Evolutionary conservation across 768 basidiomycete genomes (phyloP).

Genomic region (Holtermanniella nyarrowii): DNA sequence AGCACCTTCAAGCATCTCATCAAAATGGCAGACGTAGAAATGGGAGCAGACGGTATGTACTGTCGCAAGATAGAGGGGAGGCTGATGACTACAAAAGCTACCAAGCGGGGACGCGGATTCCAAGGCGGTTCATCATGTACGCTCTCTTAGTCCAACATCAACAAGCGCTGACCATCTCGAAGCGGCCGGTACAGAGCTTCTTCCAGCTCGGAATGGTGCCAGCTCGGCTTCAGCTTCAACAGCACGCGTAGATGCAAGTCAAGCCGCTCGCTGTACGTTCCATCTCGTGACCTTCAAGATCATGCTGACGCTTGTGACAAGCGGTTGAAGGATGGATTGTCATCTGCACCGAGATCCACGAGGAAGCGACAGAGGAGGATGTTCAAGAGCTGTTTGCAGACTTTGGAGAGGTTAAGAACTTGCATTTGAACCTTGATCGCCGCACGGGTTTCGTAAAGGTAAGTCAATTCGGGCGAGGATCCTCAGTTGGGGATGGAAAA

Average conservation of each 20-base stretch:
- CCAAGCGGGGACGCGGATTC: not conserved
- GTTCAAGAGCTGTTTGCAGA: constrained; percentile 92
- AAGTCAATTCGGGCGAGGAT: constrained; percentile 10
- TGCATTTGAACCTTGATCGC: constrained; percentile 92
- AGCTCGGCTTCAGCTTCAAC: not conserved
- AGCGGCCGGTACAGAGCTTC: not conserved
- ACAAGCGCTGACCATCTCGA: not conserved
- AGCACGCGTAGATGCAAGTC: not conserved
- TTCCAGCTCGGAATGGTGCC: not conserved
- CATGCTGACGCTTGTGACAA: constrained; percentile 35
- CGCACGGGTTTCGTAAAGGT: constrained; percentile 99
- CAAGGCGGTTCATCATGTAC: not conserved
- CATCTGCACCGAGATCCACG: constrained; percentile 89
- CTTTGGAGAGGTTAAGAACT: constrained; percentile 93
- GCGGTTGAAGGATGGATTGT: constrained; percentile 99
- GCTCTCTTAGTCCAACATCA: no score
- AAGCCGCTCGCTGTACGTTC: not conserved
- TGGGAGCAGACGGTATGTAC: not conserved
- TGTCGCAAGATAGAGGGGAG: not conserved
- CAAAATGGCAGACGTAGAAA: not conserved
- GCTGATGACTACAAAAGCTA: not conserved
- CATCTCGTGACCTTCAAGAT: not conserved
- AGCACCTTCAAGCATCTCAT: no score
- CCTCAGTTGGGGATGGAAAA: not conserved
- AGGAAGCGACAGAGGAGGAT: constrained; percentile 97